Evolutionary conservation across 352 stramenopile species (phyloP).

Genomic region (Pythium monospermum): DNA sequence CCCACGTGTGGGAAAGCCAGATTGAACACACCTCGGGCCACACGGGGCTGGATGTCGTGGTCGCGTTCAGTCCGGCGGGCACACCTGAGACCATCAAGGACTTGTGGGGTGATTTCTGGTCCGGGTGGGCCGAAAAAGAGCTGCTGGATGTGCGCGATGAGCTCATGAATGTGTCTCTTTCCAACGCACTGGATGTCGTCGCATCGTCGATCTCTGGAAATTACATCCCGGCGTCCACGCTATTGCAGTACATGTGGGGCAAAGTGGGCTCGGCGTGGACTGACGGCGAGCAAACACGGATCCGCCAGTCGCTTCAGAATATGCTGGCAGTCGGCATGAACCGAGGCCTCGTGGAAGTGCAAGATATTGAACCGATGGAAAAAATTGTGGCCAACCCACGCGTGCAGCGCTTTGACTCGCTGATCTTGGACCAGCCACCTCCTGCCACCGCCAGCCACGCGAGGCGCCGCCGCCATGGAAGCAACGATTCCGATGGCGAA

Average conservation of each 20-base stretch:
- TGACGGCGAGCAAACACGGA: conserved; percentile 77
- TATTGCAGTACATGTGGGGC: conserved; percentile 79
- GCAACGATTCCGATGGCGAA: conserved; percentile 53
- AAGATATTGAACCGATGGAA: conserved; percentile 64
- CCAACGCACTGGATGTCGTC: conserved; percentile 69
- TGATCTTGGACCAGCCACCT: conserved; percentile 53
- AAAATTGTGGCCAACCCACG: conserved; percentile 58
- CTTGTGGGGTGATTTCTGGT: conserved; percentile 85
- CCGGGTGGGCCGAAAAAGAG: conserved; percentile 79
- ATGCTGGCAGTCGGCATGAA: conserved; percentile 81
- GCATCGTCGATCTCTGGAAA: conserved; percentile 76
- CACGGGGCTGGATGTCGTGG: conserved; percentile 55
- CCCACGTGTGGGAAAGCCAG: conserved; percentile 75
- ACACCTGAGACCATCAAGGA: conserved; percentile 79
- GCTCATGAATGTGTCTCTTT: conserved; percentile 70
- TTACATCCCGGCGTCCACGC: conserved; percentile 64
- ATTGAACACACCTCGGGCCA: conserved; percentile 29
- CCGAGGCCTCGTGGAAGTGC: conserved; percentile 62
- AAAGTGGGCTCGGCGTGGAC: conserved; percentile 80
- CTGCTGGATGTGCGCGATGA: conserved; percentile 75
- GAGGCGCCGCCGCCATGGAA: conserved; percentile 32
- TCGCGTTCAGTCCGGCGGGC: conserved; percentile 76
- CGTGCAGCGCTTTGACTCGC: conserved; percentile 64
- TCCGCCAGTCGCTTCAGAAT: conserved; percentile 84
- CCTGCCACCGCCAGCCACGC: conserved; percentile 47